Percentiles rank a stretch among this genome's conserved stretches.
Evolutionary conservation across 306 rosid species (phyloP).

Genomic region (Cicer bijugum): DNA sequence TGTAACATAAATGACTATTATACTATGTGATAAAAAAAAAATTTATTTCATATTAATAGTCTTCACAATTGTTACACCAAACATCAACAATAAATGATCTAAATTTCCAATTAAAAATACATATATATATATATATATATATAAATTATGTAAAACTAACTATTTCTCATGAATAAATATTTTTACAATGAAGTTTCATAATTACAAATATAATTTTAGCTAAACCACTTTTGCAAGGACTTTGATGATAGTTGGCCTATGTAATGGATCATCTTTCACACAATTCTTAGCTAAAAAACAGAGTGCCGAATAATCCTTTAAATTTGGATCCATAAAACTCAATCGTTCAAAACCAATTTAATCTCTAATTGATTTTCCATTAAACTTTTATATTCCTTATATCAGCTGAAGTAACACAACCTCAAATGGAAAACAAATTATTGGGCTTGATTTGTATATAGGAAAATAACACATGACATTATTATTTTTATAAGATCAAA

Average conservation of each 20-base stretch:
- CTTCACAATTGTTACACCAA: too few relatives aligned
- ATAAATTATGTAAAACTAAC: not conserved
- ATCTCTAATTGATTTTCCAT: constrained; percentile 55
- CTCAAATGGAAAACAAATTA: constrained; percentile 58
- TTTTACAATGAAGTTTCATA: not conserved
- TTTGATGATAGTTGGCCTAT: constrained; percentile 65
- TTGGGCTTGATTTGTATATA: too few relatives aligned
- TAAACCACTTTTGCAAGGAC: constrained; percentile 63
- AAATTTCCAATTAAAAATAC: too few relatives aligned
- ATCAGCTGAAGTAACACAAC: constrained; percentile 56
- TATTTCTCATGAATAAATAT: not conserved
- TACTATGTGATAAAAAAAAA: too few relatives aligned
- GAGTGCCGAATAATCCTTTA: constrained; percentile 67
- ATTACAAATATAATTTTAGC: not conserved
- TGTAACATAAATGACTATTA: too few relatives aligned
- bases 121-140: too few relatives aligned
- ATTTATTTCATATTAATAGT: too few relatives aligned
- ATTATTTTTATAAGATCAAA: too few relatives aligned
- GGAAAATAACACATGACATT: too few relatives aligned
- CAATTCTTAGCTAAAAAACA: constrained; percentile 70
- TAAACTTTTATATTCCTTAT: constrained; percentile 57
- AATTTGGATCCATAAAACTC: constrained; percentile 62
- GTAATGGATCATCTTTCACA: constrained; percentile 65
- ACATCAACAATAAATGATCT: too few relatives aligned
- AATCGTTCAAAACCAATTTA: constrained; percentile 64